These are phyloP conservation scores for Sonneratia caseolaris DNA, from an alignment of 345 rosid genomes.

Conservation along the genomic window DNA sequence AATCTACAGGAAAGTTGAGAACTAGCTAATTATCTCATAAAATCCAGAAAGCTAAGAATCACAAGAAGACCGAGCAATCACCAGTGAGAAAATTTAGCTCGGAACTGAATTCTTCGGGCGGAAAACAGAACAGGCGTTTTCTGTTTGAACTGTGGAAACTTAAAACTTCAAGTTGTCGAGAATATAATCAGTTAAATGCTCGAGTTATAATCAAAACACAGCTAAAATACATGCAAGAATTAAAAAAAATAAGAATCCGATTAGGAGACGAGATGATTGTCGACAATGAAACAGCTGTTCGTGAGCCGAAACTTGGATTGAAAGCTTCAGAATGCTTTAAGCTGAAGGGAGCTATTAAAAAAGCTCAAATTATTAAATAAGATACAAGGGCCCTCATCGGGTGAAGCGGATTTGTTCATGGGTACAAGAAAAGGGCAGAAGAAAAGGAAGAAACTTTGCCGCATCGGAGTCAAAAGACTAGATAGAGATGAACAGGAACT, in stretches of 20 bases:
- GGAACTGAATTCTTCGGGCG: no score
- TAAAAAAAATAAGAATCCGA: not conserved
- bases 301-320: not conserved
- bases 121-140: not conserved
- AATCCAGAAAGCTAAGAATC: not conserved
- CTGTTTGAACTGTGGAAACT: not conserved
- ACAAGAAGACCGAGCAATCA: not conserved
- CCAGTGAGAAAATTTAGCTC: not conserved
- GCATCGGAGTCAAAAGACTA: not conserved
- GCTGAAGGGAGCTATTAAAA: not conserved
- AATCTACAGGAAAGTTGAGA: constrained; percentile 7
- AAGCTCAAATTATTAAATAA: not conserved
- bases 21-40: not conserved
- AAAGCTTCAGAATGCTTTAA: not conserved
- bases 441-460: not conserved
- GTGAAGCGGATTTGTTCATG: not conserved
- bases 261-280: not conserved
- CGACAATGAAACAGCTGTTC: not conserved
- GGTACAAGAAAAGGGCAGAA: not conserved
- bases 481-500: not conserved
- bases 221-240: not conserved
- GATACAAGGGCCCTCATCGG: not conserved
- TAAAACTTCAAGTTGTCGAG: not conserved
- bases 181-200: not conserved
- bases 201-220: not conserved